Evolutionary conservation across 768 basidiomycete genomes (phyloP), one percentile per base, ranked within the genome.

Genomic region (Boletus vermiculosoides): DNA sequence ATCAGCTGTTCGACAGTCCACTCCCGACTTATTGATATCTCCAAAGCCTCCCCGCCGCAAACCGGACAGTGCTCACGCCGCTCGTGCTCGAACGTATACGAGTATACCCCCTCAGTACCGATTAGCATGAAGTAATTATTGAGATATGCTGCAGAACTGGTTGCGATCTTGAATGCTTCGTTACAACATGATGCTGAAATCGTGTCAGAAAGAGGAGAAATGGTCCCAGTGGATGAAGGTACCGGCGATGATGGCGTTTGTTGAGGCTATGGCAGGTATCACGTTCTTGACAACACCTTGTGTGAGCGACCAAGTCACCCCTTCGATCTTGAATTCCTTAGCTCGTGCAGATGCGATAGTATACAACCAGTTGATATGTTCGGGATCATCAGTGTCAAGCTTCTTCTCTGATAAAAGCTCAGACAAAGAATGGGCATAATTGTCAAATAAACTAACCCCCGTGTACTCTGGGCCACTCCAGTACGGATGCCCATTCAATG

Each of bases 261-360:
- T 99, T 1, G 92, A 95, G 2, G 97, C 97, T 63, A 99, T 98
- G 44, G 97, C 96, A 22, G 97, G 96, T 60, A 99, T 98, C 74
- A 99, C 97, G 66, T 97, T 97, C 82, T 99, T 99, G 45, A 99
- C 97, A 51, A 99, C 97, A 42, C 97, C 97, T 71, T 99, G 97
- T 0, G 97, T 98, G 37, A 95, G 77, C 2, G 90, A 88, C 94
- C 96, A 99, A 10, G 97, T 98, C 18, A 99, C 95, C 45, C 97
- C 97, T 70, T 98, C 94, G 53, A 99, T 98, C 60, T 92, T 94
- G 79, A 95, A 98, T 67, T 95, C 90, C 59, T 88, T 82, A 5
- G 97, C 97, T 50, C 97, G 88, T 20, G 82, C 80, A 23, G 83
- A 77, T 13, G 97, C 97, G 13, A 85, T 71, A 52, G 83, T 83